These are phyloP conservation scores for Rhizomucor miehei DNA, from an alignment of 371 early-diverging fungal genomes.

Conservation along the genomic window DNA sequence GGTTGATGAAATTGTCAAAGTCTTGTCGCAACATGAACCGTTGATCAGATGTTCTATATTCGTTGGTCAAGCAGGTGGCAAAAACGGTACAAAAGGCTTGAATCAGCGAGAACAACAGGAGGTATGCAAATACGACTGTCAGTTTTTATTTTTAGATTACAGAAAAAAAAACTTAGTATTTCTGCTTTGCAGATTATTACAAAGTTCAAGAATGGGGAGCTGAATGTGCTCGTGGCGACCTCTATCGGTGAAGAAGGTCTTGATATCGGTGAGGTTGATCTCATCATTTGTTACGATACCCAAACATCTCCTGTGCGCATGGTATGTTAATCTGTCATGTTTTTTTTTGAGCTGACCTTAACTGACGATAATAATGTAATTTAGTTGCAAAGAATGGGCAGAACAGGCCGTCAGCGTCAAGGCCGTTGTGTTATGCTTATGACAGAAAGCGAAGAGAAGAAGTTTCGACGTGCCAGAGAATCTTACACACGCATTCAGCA, in stretches of 20 bases:
- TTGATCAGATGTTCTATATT: constrained; percentile 70
- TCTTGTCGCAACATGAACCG: constrained; percentile 64
- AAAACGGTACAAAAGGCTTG: constrained; percentile 63
- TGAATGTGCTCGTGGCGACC: constrained; percentile 88
- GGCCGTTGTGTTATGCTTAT: constrained; percentile 82
- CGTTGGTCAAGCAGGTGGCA: constrained; percentile 78
- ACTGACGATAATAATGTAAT: background rate
- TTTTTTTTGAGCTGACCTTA: no score
- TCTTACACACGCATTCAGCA: constrained; percentile 60
- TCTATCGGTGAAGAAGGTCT: constrained; percentile 97
- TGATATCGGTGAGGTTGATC: constrained; percentile 96
- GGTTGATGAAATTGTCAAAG: constrained; percentile 80
- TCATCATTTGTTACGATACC: constrained; percentile 91
- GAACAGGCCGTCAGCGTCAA: constrained; percentile 90
- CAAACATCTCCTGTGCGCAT: constrained; percentile 83
- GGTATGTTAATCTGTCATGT: constrained; percentile 33
- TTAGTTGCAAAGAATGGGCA: constrained; percentile 90
- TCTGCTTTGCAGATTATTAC: background rate
- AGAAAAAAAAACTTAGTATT: no score
- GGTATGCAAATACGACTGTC: no score
- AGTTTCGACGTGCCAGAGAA: constrained; percentile 58
- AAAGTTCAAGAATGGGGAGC: constrained; percentile 68
- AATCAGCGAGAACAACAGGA: constrained; percentile 85
- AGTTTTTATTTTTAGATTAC: no score
- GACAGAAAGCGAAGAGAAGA: constrained; percentile 77